These are phyloP conservation scores for Paramecium bursaria DNA, from an alignment of 73 alveolate species.

Conservation along the genomic window DNA sequence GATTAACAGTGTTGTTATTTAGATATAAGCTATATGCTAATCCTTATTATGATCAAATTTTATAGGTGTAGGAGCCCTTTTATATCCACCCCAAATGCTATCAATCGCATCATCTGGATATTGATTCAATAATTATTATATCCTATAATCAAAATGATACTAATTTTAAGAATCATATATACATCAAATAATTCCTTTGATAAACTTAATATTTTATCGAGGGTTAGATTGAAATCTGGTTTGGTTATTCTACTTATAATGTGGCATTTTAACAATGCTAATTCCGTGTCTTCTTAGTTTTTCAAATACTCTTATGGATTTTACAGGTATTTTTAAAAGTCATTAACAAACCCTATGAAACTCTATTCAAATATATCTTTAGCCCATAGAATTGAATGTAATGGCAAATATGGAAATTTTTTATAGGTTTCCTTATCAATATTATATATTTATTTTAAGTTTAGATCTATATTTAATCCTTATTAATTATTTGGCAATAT, in stretches of 20 bases:
- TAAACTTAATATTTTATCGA: constrained; percentile 29
- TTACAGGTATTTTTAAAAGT: background rate
- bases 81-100: constrained; percentile 52
- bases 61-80: background rate
- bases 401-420: constrained; percentile 47
- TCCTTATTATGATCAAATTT: constrained; percentile 22
- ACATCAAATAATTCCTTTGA: constrained; percentile 57
- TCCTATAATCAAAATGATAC: constrained; percentile 20
- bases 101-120: constrained; percentile 36
- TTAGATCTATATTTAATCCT: background rate
- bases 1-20: constrained; percentile 17
- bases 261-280: background rate
- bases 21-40: constrained; percentile 19
- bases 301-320: background rate
- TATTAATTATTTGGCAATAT: constrained; percentile 13
- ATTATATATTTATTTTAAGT: constrained; percentile 5
- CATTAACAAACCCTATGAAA: constrained; percentile 43
- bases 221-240: constrained; percentile 34
- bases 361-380: constrained; percentile 41
- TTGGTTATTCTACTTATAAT: constrained; percentile 30
- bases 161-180: no score
- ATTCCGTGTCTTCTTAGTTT: background rate
- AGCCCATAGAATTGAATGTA: constrained; percentile 56
- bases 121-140: background rate
- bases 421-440: constrained; percentile 39